Evolutionary conservation across 441 rosid species (phyloP), one percentile per base, ranked within the genome.

Genomic region (Adansonia grandidieri): DNA sequence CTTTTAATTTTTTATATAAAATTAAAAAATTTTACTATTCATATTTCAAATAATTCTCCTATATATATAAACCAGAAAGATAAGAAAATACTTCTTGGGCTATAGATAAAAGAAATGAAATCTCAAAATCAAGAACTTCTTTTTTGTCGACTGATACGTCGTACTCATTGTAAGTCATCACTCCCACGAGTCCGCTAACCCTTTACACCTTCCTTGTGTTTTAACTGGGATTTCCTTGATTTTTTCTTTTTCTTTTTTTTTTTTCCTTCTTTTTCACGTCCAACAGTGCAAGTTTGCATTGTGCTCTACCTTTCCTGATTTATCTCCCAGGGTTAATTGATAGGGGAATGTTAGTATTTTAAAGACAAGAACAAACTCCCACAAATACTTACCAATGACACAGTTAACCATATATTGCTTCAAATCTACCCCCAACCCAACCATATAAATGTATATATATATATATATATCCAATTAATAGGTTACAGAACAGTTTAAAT

Each of bases 111-210:
- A 71, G 44, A 71, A 62, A 73, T 14, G 11, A 5, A 45, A 0
- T 45, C 68, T 32, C 28, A 6, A 56, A 53, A 53, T 53, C 17
- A 54, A 81, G 82, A 79, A 28, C 80, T 77, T 71, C 80, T 77
- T 69, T 86, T 87, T 84, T 86, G 89, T 86, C 87, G 78, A 87
- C 79, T 83, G 89, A 87, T 83, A 84, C 75, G 93, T 89, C 88
- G 87, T 88, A 86, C 85, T 88, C 93, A 84, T 88, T 37, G 0
- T 37, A 0, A 37, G 42, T 37, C 42, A 37, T 37, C 42, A 37
- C 42, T 37, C 42, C 42, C 42, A 37, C 42, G 42, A 5, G 42
- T 37, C 6, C 42, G 42, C 42, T 37, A 37, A 37, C 42, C 42
- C 42, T 37, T 37, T 37, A 37, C 84, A 83, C 86, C 78, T 73